phyloP scores from a whole-genome alignment of 495 filamentous ascomycete species.

The Xylona heveae region DNA sequence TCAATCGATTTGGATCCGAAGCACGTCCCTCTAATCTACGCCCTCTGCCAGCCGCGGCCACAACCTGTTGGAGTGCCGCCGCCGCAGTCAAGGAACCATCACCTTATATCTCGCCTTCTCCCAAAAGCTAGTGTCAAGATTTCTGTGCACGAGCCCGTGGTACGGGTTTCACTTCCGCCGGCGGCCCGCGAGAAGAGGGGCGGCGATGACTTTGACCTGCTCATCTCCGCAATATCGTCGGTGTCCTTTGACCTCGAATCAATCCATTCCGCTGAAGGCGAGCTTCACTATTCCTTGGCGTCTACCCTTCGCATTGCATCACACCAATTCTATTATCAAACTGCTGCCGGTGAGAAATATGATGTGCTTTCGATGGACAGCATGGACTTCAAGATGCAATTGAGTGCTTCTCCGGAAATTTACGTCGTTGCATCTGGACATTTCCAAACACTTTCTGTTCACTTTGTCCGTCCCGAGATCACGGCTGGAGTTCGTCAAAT shows the following conservation, averaged over 20 bases:
- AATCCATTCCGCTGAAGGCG: slow-evolving; percentile 69
- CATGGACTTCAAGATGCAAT: slow-evolving; percentile 63
- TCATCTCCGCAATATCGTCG: slow-evolving; percentile 85
- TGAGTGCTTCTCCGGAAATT: slow-evolving; percentile 72
- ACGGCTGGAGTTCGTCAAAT: slow-evolving; percentile 83
- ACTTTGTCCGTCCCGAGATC: slow-evolving; percentile 80
- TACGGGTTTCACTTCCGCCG: slow-evolving; percentile 69
- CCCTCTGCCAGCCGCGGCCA: slow-evolving; percentile 40
- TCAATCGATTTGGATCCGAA: slow-evolving; percentile 89
- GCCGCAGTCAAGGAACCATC: slow-evolving; percentile 26
- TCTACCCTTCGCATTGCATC: slow-evolving; percentile 66
- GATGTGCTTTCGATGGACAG: slow-evolving; percentile 70
- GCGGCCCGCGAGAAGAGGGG: slow-evolving; percentile 33
- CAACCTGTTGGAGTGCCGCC: slow-evolving; percentile 11
- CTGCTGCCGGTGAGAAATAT: slow-evolving; percentile 54
- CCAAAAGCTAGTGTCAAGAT: slow-evolving; percentile 91
- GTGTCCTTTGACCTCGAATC: slow-evolving; percentile 85
- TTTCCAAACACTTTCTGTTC: slow-evolving; percentile 69
- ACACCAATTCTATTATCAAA: slow-evolving; percentile 92
- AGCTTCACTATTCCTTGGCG: slow-evolving; percentile 66
- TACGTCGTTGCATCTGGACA: slow-evolving; percentile 60
- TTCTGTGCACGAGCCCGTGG: slow-evolving; percentile 85
- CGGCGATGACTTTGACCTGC: slow-evolving; percentile 63
- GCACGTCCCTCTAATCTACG: slow-evolving; percentile 67
- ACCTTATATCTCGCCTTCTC: slow-evolving; percentile 70